Evolutionary conservation across 306 rosid species (phyloP), one percentile per base, ranked within the genome.

Genomic region (Quercus mongolica): DNA sequence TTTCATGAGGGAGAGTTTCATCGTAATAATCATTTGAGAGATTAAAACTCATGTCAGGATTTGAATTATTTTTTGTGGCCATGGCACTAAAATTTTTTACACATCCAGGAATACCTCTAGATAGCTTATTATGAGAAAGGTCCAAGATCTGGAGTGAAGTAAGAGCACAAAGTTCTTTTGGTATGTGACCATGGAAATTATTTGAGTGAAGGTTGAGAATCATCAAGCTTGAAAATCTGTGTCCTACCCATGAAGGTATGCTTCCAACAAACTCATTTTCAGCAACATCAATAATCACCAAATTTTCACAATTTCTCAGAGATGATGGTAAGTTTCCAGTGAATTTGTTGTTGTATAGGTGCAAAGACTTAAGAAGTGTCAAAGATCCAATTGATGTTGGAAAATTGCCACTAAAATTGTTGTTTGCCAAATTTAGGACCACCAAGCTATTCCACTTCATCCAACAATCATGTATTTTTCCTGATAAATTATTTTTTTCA

Each of bases 311-410:
- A 46, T 12, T 46, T 12, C 12, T 46, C 1, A 46, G 0, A 11
- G 52, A 46, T 9, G 15, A 46, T 46, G 52, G 52, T 46, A 11
- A 46, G 0, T 46, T 8, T 10, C 0, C 0, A 1, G 9, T 26
- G 23, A 83, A 44, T 20, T 28, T 72, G 12, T 84, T 84, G 46
- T 74, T 74, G 8, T 51, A 74, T 17, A 81, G 57, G 20, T 79
- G 69, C 51, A 84, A 28, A 15, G 85, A 52, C 4, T 3, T 1
- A 3, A 84, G 76, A 21, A 12, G 8, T 1, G 5, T 3, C 33
- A 80, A 74, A 23, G 75, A 80, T 12, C 82, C 80, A 12, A 80
- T 77, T 11, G 85, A 80, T 68, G n/a, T 6, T 12, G 87, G 87
- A 57, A 84, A 49, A 12, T 51, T 18, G 20, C 86, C 86, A 64